These are phyloP conservation scores for Polytrichum commune DNA, from an alignment of 225 moss, liverwort and hornwort genomes.

Conservation along the genomic window DNA sequence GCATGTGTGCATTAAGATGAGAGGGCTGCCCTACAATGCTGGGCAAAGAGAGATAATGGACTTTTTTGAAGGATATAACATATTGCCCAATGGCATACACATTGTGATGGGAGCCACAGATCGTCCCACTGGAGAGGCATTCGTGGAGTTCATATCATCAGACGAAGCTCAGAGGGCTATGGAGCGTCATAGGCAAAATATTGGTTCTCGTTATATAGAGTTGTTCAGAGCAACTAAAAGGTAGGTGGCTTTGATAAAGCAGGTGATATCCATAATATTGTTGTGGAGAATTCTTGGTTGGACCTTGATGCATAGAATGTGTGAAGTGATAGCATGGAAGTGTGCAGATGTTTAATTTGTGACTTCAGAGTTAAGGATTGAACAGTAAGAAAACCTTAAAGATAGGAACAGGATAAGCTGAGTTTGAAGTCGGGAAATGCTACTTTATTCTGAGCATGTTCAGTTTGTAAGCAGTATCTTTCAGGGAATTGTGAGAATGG, in stretches of 20 bases:
- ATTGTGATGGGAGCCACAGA: conserved; percentile 99
- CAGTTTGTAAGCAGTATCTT: too few species aligned
- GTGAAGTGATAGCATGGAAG: too few species aligned
- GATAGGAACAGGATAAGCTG: too few species aligned
- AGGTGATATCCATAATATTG: too few species aligned
- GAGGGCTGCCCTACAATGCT: conserved; percentile 99
- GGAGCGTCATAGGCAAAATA: conserved; percentile 99
- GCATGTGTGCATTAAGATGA: conserved; percentile 99
- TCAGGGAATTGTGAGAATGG: too few species aligned
- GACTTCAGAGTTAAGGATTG: neutral
- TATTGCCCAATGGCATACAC: conserved; percentile 94
- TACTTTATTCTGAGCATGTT: too few species aligned
- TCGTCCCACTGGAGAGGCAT: conserved; percentile 98
- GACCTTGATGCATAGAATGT: too few species aligned
- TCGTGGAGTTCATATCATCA: conserved; percentile 92
- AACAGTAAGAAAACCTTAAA: too few species aligned
- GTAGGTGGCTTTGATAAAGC: conserved; percentile 20
- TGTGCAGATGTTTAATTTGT: neutral
- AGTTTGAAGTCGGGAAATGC: too few species aligned
- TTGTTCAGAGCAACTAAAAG: conserved; percentile 98
- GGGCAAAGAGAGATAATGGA: conserved; percentile 99
- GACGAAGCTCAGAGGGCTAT: conserved; percentile 99
- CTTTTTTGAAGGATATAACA: conserved; percentile 96
- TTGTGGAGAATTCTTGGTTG: too few species aligned
- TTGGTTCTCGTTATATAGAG: conserved; percentile 97